Base-by-base conservation (phyloP, 2,329 filamentous ascomycete genomes). In the Fonsecaea multimorphosa region DNA sequence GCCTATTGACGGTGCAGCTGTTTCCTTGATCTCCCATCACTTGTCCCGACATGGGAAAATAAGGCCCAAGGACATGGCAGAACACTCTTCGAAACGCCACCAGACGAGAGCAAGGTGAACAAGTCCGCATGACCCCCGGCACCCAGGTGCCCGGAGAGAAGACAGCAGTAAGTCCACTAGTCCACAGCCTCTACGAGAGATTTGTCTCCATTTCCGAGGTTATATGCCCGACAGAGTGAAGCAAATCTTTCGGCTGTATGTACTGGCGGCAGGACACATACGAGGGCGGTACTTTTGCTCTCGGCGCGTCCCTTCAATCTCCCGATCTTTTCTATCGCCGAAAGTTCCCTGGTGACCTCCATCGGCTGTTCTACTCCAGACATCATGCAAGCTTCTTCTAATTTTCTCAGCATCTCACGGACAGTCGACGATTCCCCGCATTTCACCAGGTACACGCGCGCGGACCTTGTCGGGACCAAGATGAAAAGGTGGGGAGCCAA, bases 241-340 rank as follows among this genome's bases (percentile, higher is more conserved):
- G 19, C 9, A 27, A 9, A 8, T 12, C 8, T 49, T 9, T 14
- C 44, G 44, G 44, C 11, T 49, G 11, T 24, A 49, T 49, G 44
- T 24, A 24, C 19, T 14, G 1, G 9, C 44, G 44, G 44, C 8
- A 49, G 22, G 11, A 24, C 4, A 27, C 19, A 24, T 27, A 49
- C 44, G 19, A 49, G 19, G n/a, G n/a, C n/a, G n/a, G 44, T 49
- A 49, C 44, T 49, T 49, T 49, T 49, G 44, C 44, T 27, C 38
- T 14, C 4, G 44, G 44, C 44, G 11, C 6, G n/a, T n/a, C 9
- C 19, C n/a, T 46, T 46, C n/a, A 22, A 12, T 24, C 40, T 46
- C 40, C 44, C 44, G 27, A 27, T 49, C 44, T 5, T 4, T 24
- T 19, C 44, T 2, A 14, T 24, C 22, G 44, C 44, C 19, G 19